Evolutionary conservation across 1,139 yeast species (phyloP).

Genomic region (Suhomyces ambrosiae): DNA sequence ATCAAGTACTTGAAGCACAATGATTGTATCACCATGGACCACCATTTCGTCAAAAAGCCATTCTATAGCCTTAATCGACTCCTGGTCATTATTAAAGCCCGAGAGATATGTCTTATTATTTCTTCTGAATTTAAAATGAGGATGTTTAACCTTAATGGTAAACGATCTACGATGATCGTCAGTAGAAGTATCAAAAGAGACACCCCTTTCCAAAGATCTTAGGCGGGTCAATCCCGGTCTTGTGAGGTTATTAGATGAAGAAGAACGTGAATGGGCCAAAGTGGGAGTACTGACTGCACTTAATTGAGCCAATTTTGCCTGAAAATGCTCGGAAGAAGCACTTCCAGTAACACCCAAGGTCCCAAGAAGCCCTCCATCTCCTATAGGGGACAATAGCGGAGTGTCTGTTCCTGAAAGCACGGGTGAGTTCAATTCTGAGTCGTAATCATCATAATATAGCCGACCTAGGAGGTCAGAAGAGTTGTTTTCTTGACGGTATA

Average conservation of each 20-base stretch:
- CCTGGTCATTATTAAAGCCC: slow-evolving; percentile 60
- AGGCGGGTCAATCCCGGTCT: slow-evolving; percentile 6
- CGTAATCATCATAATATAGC: slow-evolving; percentile 48
- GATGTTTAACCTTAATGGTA: slow-evolving; percentile 58
- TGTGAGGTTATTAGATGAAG: slow-evolving; percentile 6
- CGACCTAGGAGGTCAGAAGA: slow-evolving; percentile 47
- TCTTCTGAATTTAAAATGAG: slow-evolving; percentile 54
- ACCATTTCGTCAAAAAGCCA: slow-evolving; percentile 70
- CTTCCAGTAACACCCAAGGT: slow-evolving; percentile 7
- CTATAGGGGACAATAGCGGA: slow-evolving; percentile 22
- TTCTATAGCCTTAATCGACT: slow-evolving; percentile 59
- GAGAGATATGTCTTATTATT: slow-evolving; percentile 63
- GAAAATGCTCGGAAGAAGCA: slow-evolving; percentile 15
- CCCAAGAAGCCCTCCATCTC: slow-evolving; percentile 15
- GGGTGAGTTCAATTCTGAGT: slow-evolving; percentile 34
- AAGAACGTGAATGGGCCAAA: slow-evolving; percentile 5
- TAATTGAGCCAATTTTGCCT: slow-evolving; percentile 11
- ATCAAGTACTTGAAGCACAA: slow-evolving; percentile 62
- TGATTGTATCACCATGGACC: slow-evolving; percentile 64
- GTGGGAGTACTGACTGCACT: slow-evolving; percentile 5
- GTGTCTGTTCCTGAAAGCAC: slow-evolving; percentile 20
- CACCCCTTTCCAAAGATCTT: slow-evolving; percentile 32
- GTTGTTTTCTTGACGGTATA: slow-evolving; percentile 42
- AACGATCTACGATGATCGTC: slow-evolving; percentile 47
- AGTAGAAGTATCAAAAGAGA: slow-evolving; percentile 54